phyloP scores from a whole-genome alignment of 768 basidiomycete genomes.

The Sporobolomyces phaffii region DNA sequence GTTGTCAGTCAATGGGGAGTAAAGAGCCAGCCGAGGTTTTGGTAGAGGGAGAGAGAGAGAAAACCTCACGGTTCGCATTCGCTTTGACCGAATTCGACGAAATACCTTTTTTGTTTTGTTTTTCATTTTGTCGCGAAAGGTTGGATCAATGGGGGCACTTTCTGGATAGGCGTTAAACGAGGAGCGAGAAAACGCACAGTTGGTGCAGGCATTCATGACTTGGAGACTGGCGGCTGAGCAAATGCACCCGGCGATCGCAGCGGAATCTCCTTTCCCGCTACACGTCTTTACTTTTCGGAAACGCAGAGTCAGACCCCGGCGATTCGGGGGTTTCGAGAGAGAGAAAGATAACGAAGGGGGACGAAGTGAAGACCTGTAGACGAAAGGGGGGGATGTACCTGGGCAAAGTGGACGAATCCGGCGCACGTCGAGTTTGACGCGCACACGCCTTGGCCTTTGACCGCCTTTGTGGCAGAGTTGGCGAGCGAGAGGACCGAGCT shows the following conservation, averaged over 20 bases:
- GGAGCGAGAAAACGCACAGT: neutral
- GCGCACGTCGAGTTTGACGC: neutral
- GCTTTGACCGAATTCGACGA: constrained; percentile 1
- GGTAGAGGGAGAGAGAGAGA: neutral
- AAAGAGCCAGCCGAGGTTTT: no score
- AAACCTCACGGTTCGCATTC: constrained; percentile 1
- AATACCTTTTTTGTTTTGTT: neutral
- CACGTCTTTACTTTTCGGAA: neutral
- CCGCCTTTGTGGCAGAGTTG: neutral
- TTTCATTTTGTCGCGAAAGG: no score
- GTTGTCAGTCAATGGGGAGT: neutral
- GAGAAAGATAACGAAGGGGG: no score
- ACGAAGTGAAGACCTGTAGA: no score
- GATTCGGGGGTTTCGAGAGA: no score
- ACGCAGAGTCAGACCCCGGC: neutral
- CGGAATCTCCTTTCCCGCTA: neutral
- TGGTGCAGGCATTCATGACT: constrained; percentile 8
- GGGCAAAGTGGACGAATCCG: neutral
- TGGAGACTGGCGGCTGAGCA: neutral
- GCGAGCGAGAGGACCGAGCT: neutral
- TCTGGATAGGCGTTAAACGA: no score
- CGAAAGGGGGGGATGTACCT: no score
- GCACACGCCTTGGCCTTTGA: constrained; percentile 8
- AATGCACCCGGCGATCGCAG: constrained; percentile 5
- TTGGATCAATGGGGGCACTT: no score